Percentiles rank a stretch among this genome's conserved stretches.
Conservation (phyloP, 2,329 filamentous ascomycete species). For the Ramularia endophylla region DNA sequence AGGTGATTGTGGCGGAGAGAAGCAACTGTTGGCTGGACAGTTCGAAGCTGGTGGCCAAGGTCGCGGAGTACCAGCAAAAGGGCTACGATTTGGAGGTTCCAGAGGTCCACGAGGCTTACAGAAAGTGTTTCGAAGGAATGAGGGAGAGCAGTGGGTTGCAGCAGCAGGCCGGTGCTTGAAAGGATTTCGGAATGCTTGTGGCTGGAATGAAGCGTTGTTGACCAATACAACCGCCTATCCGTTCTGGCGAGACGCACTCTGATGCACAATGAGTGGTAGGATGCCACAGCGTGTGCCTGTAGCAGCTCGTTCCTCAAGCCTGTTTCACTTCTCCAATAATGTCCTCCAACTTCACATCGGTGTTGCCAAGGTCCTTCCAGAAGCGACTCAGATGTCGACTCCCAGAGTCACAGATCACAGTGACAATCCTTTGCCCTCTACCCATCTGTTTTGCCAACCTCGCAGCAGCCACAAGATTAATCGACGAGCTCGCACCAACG, state of each 20-base stretch:
- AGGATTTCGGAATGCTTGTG: too few species aligned
- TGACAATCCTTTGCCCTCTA: slow-evolving; percentile 61
- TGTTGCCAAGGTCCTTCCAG: slow-evolving; percentile 62
- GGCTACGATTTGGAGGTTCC: slow-evolving; percentile 47
- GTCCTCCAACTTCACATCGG: slow-evolving; percentile 47
- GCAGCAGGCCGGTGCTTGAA: slow-evolving; percentile 8
- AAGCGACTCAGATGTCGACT: slow-evolving; percentile 78
- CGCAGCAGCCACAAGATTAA: slow-evolving; percentile 84
- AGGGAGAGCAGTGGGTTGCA: slow-evolving; percentile 6
- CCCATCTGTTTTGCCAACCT: slow-evolving; percentile 57
- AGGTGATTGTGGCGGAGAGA: slow-evolving; percentile 61
- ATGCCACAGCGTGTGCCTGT: too few species aligned
- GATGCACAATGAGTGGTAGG: too few species aligned
- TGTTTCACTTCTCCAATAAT: slow-evolving; percentile 31
- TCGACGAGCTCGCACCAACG: slow-evolving; percentile 88
- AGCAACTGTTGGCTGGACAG: slow-evolving; percentile 60
- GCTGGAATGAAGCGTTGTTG: too few species aligned
- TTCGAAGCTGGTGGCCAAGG: slow-evolving; percentile 55
- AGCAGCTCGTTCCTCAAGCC: too few species aligned
- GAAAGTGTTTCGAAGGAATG: slow-evolving; percentile 59
- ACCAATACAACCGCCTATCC: too few species aligned
- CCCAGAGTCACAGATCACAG: slow-evolving; percentile 72
- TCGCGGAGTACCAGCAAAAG: slow-evolving; percentile 47
- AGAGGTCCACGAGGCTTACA: slow-evolving; percentile 58
- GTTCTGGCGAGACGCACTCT: too few species aligned